Base-by-base conservation (phyloP, 1,284 basidiomycete species). In the Sutorius eximius region DNA sequence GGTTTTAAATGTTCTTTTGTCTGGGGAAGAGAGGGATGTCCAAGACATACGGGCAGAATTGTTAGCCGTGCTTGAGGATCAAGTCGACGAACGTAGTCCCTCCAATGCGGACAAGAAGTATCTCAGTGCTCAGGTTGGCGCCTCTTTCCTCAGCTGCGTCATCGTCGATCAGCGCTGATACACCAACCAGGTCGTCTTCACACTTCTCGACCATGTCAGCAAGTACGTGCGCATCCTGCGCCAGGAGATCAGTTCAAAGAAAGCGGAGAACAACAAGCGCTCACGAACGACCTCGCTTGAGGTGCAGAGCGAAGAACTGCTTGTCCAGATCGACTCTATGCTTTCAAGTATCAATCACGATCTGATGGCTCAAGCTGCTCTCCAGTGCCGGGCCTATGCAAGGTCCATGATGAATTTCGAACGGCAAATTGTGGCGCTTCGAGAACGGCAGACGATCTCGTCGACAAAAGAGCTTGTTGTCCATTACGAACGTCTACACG, bases 321-420 rank as follows among this genome's bases (percentile, higher is more conserved):
- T 92, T 29, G 66, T 79, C 40, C 80, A 78, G 22, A 85, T 96
- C 15, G 91, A 97, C 64, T 87, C 86, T 0, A 77, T 95, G 40
- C 75, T 98, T 20, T 84, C 85, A 5, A 89, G 82, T 65, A 94
- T 98, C 56, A 88, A 97, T 59, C 88, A 90, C 57, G 87, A 91
- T 58, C 81, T 98, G 20, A 89, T 97, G 79, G 97, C 95, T 0
- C 87, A 91, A 63, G 97, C 97, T 0, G 95, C 97, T 0, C 82
- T 99, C 55, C 85, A 94, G 63, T 97, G 95, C 76, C 94, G 91
- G 67, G 90, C 95, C 0, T 98, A 93, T 66, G 95, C 97, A 0
- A 84, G 97, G 36, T 89, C 97, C 1, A 78, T 99, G 38, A 93
- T 98, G 83, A 95, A 91, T 70, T 97, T 96, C 62, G 97, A 99